Evolutionary conservation across 306 rosid species (phyloP), one percentile per base, ranked within the genome.

Genomic region (Vigna hirtella): DNA sequence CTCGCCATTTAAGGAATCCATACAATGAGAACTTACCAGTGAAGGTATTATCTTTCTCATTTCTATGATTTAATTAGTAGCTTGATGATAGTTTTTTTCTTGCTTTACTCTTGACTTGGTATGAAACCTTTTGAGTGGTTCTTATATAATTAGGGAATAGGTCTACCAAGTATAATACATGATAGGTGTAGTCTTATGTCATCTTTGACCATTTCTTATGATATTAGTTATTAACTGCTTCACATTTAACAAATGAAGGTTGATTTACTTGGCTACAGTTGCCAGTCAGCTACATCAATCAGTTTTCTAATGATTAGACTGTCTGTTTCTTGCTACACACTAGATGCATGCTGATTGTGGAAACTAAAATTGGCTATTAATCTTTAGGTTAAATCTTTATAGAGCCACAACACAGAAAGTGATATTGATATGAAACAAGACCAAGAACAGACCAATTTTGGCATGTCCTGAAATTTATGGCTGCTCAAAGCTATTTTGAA

Each of bases 1-100:
- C 99, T 15, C 98, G 99, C 24, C 97, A 93, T 82, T 86, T 96
- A 81, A 90, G 97, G 91, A 96, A 96, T 81, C 99, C 99, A 12
- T 96, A 87, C 87, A 96, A 96, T 79, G 99, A 96, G 84, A 96
- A 96, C 88, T 88, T 96, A 83, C 99, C 99, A 28, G 99, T 96
- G 52, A 96, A 96, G 99, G 99, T 96, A 91, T 62, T 66, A 57
- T 79, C 79, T 78, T 73, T 65, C 8, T 40, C 81, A 48, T 77
- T 69, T 70, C 55, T 52, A 14, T 81, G 38, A 24, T 79, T 24
- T 61, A 57, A 50, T 64, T 59, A 73, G 40, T 72, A 72, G 63
- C 84, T 20, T 59, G 24, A 4, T 58, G 70, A 82, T 38, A 72
- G 45, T 57, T 66, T 47, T 79, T 52, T 71, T 67, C 66, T 61